A percentile compares a stretch with the other conserved stretches of the same genome.
Evolutionary conservation across 306 rosid species (phyloP).

Genomic region (Gynostemma pentaphyllum): DNA sequence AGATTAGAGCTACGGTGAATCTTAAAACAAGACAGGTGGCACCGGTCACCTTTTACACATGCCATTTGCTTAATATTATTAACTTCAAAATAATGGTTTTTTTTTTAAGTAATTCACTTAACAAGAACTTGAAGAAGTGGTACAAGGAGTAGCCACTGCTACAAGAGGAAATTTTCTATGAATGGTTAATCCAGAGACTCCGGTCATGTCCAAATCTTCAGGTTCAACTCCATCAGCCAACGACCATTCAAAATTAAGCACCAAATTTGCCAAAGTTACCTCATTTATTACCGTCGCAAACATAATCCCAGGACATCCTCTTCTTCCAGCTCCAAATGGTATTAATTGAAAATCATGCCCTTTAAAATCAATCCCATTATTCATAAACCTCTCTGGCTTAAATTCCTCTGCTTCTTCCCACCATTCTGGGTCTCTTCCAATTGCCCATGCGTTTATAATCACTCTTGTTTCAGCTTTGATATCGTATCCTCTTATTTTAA

Average conservation of each 20-base stretch:
- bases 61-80: no score
- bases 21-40: no score
- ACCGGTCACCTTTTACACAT: no score
- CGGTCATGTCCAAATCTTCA: conserved; percentile 28
- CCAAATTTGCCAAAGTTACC: conserved; percentile 21
- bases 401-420: conserved; percentile 31
- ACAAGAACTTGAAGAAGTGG: no score
- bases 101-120: no score
- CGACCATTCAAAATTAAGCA: conserved; percentile 16
- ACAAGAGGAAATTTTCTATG: not conserved
- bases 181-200: conserved; percentile 12
- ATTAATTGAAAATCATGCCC: conserved; percentile 23
- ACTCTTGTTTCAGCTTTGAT: conserved; percentile 5
- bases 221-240: conserved; percentile 15
- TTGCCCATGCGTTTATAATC: conserved; percentile 24
- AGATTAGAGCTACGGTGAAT: no score
- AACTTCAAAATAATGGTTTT: no score
- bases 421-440: conserved; percentile 24
- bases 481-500: conserved; percentile 7
- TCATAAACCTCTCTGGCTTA: conserved; percentile 25
- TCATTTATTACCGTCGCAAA: conserved; percentile 18
- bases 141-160: not conserved
- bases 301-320: conserved; percentile 23
- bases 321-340: conserved; percentile 37
- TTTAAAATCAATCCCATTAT: conserved; percentile 11